These are phyloP conservation scores for Acanthamoeba sp. DNA, from an alignment of 208 protist genomes.

Conservation along the genomic window DNA sequence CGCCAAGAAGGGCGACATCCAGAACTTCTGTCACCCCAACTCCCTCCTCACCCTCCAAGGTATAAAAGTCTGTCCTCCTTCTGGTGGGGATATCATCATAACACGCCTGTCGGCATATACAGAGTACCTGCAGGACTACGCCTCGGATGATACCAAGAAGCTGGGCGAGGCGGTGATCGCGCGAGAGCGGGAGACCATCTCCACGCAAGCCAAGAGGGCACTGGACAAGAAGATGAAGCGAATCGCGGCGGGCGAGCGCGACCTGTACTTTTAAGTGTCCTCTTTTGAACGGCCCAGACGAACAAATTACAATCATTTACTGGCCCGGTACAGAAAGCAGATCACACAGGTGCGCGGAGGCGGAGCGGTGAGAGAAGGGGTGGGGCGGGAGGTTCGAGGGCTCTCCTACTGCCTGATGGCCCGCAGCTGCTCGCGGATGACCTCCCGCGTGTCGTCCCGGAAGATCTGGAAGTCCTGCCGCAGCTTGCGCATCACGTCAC, in stretches of 20 bases:
- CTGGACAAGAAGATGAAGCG: conserved; percentile 21
- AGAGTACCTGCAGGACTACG: conserved; percentile 53
- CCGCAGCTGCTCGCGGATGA: conserved; percentile 4
- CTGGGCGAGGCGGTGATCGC: conserved; percentile 25
- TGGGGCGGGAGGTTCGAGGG: no score
- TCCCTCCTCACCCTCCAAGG: conserved; percentile 78
- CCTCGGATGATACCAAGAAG: conserved; percentile 12
- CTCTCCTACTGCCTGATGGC: background rate
- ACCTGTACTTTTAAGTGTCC: background rate
- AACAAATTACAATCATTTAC: background rate
- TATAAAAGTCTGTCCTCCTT: background rate
- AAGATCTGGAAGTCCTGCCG: background rate
- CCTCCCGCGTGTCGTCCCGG: background rate
- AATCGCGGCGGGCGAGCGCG: conserved; percentile 8
- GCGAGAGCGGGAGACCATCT: background rate
- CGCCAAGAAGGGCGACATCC: conserved; percentile 84
- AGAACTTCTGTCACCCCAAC: conserved; percentile 86
- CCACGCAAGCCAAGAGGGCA: background rate
- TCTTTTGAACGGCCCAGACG: background rate
- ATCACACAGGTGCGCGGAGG: no score
- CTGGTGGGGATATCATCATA: no score
- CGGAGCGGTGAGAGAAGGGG: background rate
- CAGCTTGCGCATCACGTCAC: background rate
- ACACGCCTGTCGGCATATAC: background rate
- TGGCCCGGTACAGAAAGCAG: no score